Evolutionary conservation across 2,329 filamentous ascomycete genomes (phyloP).

Genomic region (Berkeleyomyces rouxiae): DNA sequence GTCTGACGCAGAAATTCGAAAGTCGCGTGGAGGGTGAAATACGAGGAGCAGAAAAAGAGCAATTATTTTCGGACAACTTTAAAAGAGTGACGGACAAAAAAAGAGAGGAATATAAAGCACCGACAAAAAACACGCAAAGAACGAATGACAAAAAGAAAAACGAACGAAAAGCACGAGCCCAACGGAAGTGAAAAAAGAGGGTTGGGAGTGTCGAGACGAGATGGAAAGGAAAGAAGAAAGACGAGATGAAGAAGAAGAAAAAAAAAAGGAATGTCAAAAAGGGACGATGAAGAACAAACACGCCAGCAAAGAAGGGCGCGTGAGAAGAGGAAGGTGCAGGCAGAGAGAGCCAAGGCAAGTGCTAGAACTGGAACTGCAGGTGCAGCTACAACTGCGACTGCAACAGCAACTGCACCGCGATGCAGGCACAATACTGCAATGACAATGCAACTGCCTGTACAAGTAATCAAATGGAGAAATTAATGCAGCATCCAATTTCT

Average conservation of each 20-base stretch:
- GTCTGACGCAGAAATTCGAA: neutral
- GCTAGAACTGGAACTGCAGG: neutral
- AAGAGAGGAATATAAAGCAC: constrained; percentile 4
- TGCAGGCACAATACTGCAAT: neutral
- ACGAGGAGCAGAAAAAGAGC: neutral
- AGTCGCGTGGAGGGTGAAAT: neutral
- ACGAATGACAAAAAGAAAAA: constrained; percentile 2
- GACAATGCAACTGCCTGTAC: neutral
- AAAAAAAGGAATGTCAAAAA: neutral
- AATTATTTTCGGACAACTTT: neutral
- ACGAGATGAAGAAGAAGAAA: neutral
- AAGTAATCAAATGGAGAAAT: neutral
- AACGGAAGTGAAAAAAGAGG: neutral
- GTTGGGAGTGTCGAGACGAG: neutral
- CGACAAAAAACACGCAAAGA: constrained; percentile 1
- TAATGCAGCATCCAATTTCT: no score
- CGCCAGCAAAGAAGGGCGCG: neutral
- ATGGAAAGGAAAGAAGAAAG: neutral
- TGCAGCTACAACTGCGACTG: neutral
- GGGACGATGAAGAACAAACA: neutral
- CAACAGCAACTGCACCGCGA: neutral
- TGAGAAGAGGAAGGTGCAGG: neutral
- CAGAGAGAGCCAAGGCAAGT: neutral
- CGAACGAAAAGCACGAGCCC: neutral
- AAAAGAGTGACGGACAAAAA: neutral